A percentile compares a stretch with the other conserved stretches of the same genome.
Conservation (phyloP, 1,284 basidiomycete genomes). For the Microbotryum lychnidis-dioicae region DNA sequence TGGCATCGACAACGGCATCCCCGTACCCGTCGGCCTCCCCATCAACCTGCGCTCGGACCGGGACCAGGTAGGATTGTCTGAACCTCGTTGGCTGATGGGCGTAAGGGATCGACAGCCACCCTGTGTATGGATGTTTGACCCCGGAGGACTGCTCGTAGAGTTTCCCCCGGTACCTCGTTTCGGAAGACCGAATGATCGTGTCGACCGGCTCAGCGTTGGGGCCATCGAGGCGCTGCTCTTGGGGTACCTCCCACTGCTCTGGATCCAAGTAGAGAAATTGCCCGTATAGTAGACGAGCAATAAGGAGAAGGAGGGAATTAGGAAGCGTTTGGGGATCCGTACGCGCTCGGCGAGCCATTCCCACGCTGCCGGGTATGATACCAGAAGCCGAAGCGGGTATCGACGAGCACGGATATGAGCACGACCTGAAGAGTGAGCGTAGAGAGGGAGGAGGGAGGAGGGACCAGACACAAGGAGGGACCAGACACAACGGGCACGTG, state of each 20-base stretch:
- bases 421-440: too few relatives aligned
- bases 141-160: neutral
- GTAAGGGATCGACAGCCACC: constrained; percentile 22
- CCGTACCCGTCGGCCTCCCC: neutral
- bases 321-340: neutral
- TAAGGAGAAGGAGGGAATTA: neutral
- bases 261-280: neutral
- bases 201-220: neutral
- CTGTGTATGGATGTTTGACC: constrained; percentile 5
- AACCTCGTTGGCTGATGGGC: constrained; percentile 20
- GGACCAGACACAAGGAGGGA: too few relatives aligned
- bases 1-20: constrained; percentile 8
- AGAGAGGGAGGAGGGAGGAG: too few relatives aligned
- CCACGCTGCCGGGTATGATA: too few relatives aligned
- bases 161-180: neutral
- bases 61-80: neutral
- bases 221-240: neutral
- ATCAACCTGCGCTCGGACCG: neutral
- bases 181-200: neutral
- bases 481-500: too few relatives aligned
- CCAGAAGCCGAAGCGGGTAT: neutral
- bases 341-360: too few relatives aligned
- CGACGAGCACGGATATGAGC: neutral
- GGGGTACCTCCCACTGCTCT: neutral
- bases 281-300: neutral